A percentile compares a stretch with the other conserved stretches of the same genome.
phyloP scores from a whole-genome alignment of 768 basidiomycete species.

The Tricholoma matsutake region DNA sequence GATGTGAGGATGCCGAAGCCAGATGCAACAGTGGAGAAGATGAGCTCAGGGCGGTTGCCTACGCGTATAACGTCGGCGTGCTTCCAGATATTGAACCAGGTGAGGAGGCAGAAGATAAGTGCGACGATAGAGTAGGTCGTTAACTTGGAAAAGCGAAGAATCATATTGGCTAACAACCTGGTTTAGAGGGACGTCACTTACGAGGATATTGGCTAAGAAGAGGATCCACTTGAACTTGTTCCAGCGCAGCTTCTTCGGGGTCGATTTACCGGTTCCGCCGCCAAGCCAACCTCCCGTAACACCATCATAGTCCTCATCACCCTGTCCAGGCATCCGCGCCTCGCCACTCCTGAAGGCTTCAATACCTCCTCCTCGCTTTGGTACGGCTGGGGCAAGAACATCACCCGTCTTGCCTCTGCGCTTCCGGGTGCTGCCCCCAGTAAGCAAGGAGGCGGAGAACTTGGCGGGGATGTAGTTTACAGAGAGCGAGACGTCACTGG shows the following conservation, averaged over 20 bases:
- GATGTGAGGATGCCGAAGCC: constrained; percentile 59
- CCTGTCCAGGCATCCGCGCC: constrained; percentile 37
- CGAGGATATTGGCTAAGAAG: constrained; percentile 56
- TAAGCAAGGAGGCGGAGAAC: constrained; percentile 44
- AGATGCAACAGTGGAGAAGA: constrained; percentile 68
- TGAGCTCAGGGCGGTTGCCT: constrained; percentile 64
- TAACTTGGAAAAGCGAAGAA: constrained; percentile 28
- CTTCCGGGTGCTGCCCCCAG: constrained; percentile 31
- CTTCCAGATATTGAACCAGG: constrained; percentile 74
- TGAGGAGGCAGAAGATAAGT: constrained; percentile 64
- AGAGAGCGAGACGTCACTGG: constrained; percentile 22
- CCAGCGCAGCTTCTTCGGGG: constrained; percentile 51
- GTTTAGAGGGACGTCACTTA: constrained; percentile 15
- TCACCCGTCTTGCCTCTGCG: constrained; percentile 20
- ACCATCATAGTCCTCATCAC: constrained; percentile 42
- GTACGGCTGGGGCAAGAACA: constrained; percentile 35
- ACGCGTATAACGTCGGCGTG: constrained; percentile 70
- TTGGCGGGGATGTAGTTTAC: constrained; percentile 68
- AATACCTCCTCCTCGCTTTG: constrained; percentile 60
- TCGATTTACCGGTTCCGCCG: constrained; percentile 29
- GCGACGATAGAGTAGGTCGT: constrained; percentile 59
- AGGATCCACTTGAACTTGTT: constrained; percentile 80
- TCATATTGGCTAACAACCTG: background rate
- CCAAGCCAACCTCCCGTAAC: constrained; percentile 19
- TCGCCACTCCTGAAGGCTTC: constrained; percentile 49